Conservation (phyloP, 2,329 filamentous ascomycete species). For the Botrytis medusae region DNA sequence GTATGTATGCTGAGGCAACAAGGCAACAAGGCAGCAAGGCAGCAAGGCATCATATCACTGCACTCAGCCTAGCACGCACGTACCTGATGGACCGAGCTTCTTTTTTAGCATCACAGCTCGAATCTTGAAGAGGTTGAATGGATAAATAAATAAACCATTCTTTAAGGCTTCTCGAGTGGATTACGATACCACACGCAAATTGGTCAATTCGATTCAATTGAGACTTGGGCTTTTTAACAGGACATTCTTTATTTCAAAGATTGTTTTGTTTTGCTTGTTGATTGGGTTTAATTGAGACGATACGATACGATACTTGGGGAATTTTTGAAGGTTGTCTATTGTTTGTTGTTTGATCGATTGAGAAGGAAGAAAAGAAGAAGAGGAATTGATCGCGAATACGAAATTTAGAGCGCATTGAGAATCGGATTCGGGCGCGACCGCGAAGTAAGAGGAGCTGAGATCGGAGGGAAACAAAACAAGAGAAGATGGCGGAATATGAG, state of each 20-base stretch:
- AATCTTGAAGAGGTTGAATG: not conserved
- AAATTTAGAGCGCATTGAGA: not conserved
- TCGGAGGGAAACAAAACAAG: not conserved
- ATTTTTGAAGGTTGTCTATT: not conserved
- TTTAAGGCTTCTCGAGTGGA: not conserved
- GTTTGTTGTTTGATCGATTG: not conserved
- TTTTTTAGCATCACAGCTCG: conserved; percentile 4
- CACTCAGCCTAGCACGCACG: not conserved
- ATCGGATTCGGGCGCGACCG: not conserved
- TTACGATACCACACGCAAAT: not conserved
- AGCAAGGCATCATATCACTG: not conserved
- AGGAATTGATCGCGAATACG: not conserved
- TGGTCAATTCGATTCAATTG: not conserved
- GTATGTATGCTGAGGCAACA: not conserved
- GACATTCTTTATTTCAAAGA: not conserved
- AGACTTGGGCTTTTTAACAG: not conserved
- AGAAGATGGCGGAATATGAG: conserved; percentile 6
- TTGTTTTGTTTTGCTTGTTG: not conserved
- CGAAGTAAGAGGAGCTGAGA: not conserved
- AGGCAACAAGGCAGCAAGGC: not conserved
- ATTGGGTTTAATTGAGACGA: not conserved
- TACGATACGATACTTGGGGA: not conserved
- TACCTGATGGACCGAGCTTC: not conserved
- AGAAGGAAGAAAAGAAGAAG: not conserved
- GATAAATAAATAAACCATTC: not conserved